Percentiles rank a stretch among this genome's conserved stretches.
Evolutionary conservation across 345 rosid genomes (phyloP).

Genomic region (Excoecaria cochinchinensis): DNA sequence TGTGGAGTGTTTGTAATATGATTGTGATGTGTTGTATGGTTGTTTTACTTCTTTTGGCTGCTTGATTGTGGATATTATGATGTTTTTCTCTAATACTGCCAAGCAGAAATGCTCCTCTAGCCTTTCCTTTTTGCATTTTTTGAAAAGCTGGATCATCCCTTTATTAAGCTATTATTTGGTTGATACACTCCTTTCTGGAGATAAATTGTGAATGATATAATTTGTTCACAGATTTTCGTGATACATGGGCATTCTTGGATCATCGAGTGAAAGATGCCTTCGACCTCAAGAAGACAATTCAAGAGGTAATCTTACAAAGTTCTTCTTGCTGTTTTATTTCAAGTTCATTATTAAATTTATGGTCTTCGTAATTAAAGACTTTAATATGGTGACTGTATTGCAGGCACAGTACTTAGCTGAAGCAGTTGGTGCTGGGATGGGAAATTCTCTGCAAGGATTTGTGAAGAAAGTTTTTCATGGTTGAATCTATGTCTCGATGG

Average conservation of each 20-base stretch:
- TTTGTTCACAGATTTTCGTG: slow-evolving; percentile 51
- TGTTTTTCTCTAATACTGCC: neutral
- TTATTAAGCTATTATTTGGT: neutral
- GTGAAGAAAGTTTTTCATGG: slow-evolving; percentile 50
- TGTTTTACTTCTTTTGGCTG: neutral
- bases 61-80: neutral
- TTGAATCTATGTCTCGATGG: slow-evolving; percentile 11
- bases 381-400: slow-evolving; percentile 18
- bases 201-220: neutral
- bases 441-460: slow-evolving; percentile 79
- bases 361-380: neutral
- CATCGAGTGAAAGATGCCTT: slow-evolving; percentile 85
- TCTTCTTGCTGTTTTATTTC: neutral
- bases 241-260: slow-evolving; percentile 82
- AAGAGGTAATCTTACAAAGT: slow-evolving; percentile 59
- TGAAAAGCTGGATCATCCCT: neutral
- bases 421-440: slow-evolving; percentile 84
- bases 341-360: neutral
- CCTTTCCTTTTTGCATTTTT: neutral
- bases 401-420: slow-evolving; percentile 92
- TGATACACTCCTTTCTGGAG: slow-evolving; percentile 12
- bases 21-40: neutral
- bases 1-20: neutral
- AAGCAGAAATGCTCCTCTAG: neutral
- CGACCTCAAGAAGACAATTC: slow-evolving; percentile 77